Percentiles rank a stretch among this genome's conserved stretches.
These are phyloP conservation scores for Fraxinus albicans DNA, from an alignment of 305 asterid species.

Conservation along the genomic window DNA sequence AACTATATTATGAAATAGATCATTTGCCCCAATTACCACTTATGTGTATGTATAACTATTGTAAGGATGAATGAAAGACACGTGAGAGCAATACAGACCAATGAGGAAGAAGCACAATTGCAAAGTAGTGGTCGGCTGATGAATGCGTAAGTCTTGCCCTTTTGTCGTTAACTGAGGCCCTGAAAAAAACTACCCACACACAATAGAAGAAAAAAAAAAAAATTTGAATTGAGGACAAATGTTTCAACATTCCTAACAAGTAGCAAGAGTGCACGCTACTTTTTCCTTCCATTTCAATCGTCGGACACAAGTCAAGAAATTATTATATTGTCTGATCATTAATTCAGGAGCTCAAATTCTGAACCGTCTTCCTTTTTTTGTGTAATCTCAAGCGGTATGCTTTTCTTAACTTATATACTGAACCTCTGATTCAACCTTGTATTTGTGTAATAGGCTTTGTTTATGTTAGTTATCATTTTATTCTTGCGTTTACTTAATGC, in stretches of 20 bases:
- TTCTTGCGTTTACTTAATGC: background rate
- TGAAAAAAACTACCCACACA: background rate
- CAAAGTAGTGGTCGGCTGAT: background rate
- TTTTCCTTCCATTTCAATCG: background rate
- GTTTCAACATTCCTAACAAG: background rate
- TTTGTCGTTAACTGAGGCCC: background rate
- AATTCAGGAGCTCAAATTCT: background rate
- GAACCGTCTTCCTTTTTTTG: background rate
- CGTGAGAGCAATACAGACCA: background rate
- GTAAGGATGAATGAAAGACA: background rate
- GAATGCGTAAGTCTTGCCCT: background rate
- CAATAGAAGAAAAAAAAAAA: background rate
- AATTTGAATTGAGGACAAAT: background rate
- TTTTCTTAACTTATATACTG: slow-evolving; percentile 12
- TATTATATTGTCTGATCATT: background rate
- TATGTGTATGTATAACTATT: background rate
- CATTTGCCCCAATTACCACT: too few species aligned
- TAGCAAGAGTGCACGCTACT: background rate
- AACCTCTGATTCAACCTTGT: background rate
- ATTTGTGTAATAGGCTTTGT: background rate
- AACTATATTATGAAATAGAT: too few species aligned
- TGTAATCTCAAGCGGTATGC: slow-evolving; percentile 19
- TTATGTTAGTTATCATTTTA: background rate
- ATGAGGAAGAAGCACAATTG: background rate
- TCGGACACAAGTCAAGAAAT: background rate